Conservation (phyloP, 2,329 filamentous ascomycete genomes). For the Dactylellina drechsleri region DNA sequence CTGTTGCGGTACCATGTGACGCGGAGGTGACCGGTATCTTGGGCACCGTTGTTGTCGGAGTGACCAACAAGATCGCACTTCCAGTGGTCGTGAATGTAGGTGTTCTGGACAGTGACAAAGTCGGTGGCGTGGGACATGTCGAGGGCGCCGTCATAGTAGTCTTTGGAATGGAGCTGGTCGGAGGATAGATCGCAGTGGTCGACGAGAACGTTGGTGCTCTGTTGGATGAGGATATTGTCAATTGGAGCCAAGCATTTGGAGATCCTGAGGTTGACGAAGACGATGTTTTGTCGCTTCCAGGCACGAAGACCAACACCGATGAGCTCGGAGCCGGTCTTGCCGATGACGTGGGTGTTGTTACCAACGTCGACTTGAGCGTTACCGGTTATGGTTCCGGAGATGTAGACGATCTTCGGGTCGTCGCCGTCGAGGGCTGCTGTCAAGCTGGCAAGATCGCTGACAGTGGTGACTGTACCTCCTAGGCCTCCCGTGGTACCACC, state of each 20-base stretch:
- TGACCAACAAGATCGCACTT: constrained; percentile 44
- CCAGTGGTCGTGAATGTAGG: constrained; percentile 48
- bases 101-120: constrained; percentile 67
- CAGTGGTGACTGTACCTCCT: constrained; percentile 66
- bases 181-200: constrained; percentile 75
- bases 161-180: constrained; percentile 71
- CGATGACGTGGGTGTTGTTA: constrained; percentile 67
- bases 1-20: constrained; percentile 75
- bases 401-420: constrained; percentile 63
- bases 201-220: constrained; percentile 71
- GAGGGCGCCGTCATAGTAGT: constrained; percentile 73
- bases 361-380: constrained; percentile 63
- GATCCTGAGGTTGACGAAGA: constrained; percentile 72
- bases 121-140: constrained; percentile 73
- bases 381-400: constrained; percentile 64
- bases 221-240: constrained; percentile 71
- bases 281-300: constrained; percentile 69
- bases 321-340: constrained; percentile 60
- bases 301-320: constrained; percentile 67
- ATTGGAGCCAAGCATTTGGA: constrained; percentile 68
- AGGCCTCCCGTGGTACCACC: constrained; percentile 62
- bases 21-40: constrained; percentile 67
- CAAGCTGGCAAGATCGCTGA: constrained; percentile 64
- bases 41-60: constrained; percentile 41
- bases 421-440: constrained; percentile 62